Percentiles rank a stretch among this genome's conserved stretches.
These are phyloP conservation scores for Gracilaria gracilis DNA, from an alignment of 23 red algal species.

Conservation along the genomic window DNA sequence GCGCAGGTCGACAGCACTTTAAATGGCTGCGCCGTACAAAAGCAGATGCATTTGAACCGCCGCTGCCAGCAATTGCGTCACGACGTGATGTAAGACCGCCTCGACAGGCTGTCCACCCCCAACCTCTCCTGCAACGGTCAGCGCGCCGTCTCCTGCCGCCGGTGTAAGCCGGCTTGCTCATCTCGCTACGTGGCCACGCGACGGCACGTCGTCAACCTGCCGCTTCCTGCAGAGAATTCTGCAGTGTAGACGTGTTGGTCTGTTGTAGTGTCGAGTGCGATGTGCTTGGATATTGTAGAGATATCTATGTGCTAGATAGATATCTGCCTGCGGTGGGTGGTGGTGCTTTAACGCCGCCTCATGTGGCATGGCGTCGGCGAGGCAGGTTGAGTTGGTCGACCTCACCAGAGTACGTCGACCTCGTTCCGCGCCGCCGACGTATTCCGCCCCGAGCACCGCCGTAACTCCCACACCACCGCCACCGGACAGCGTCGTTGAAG, in stretches of 20 bases:
- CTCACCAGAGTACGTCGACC: conserved; percentile 1
- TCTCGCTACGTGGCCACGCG: conserved; percentile 19
- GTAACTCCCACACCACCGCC: not conserved
- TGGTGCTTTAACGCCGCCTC: not conserved
- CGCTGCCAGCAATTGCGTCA: conserved; percentile 13
- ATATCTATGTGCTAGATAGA: too few relatives aligned
- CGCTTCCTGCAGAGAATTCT: too few relatives aligned
- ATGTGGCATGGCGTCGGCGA: conserved; percentile 22
- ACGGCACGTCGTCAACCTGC: too few relatives aligned
- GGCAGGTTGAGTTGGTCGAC: conserved; percentile 38
- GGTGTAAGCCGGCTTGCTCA: not conserved
- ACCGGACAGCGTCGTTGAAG: not conserved
- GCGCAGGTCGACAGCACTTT: not conserved
- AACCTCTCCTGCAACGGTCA: conserved; percentile 92
- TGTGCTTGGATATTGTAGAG: too few relatives aligned
- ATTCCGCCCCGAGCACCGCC: not conserved
- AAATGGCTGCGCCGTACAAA: not conserved
- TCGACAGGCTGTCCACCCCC: conserved; percentile 82
- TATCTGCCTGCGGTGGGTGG: conserved; percentile 55
- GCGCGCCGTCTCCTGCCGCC: conserved; percentile 44
- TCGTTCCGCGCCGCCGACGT: conserved; percentile 26
- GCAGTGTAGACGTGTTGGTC: too few relatives aligned
- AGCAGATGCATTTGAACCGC: conserved; percentile 25
- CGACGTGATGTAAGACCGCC: conserved; percentile 2
- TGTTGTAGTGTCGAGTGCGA: too few relatives aligned